Base-by-base conservation (phyloP, 306 rosid species). In the Ormosia emarginata region DNA sequence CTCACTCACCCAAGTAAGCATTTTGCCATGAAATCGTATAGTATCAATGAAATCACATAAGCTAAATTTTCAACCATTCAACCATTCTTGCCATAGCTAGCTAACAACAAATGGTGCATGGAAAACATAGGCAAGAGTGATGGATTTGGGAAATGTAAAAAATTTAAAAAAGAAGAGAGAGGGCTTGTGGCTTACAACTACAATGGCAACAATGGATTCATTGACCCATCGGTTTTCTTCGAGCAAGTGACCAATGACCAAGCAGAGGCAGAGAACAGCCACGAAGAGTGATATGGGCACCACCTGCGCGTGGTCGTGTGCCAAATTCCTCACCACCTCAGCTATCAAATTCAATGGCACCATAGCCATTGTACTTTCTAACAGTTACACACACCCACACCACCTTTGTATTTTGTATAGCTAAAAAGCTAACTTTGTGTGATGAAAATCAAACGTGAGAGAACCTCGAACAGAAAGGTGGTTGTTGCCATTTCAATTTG, bases 171-270 rank as follows among this genome's bases (percentile, higher is more conserved):
- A 2, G n/a, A 5, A 33, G 15, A 15, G 11, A 63, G 76, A 12
- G 41, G 18, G 15, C 4, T 39, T 79, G 43, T 8, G 4, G 17
- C 84, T 71, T 79, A 95, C 99, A 7, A 89, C 66, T 78, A 92
- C 7, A 88, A 95, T 93, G 89, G 99, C 97, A 5, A 90, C 87
- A 69, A 95, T 91, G 64, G 98, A 95, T 77, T 95, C 98, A 75
- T 95, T 95, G 43, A 95, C 83, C 96, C 99, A 95, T 44, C 93
- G 92, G 36, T 83, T 90, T 79, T 85, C 90, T 79, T 90, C 91
- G 6, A 95, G 83, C 90, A 93, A 87, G 83, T 95, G 93, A 63
- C 99, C 96, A 63, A 93, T 52, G 75, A 93, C 61, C 62, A 95
- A 65, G 73, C 96, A 91, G 2, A 93, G 81, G 73, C 97, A 93